Evolutionary conservation across 2,329 filamentous ascomycete species (phyloP).

Genomic region (Phaeoacremonium minimum): DNA sequence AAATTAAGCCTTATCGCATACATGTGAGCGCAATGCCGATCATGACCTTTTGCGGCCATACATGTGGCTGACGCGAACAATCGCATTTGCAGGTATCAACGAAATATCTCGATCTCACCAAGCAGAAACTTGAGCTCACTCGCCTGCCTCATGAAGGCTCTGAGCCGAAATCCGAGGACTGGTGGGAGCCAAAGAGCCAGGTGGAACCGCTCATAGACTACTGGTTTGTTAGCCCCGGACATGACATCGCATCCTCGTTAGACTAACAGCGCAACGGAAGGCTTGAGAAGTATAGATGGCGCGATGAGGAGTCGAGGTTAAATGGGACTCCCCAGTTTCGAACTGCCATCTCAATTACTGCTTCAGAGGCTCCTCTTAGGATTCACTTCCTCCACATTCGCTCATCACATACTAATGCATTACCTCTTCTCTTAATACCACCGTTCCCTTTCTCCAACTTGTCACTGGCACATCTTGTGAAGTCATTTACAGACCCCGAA

Average conservation of each 20-base stretch:
- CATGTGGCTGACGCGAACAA: conserved; percentile 19
- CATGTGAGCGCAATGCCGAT: conserved; percentile 38
- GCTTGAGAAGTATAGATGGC: conserved; percentile 65
- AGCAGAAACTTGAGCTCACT: conserved; percentile 62
- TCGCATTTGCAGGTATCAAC: conserved; percentile 50
- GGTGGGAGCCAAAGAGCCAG: conserved; percentile 56
- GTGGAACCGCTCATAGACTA: conserved; percentile 63
- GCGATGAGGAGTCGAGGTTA: conserved; percentile 50
- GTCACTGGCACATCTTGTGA: conserved; percentile 51
- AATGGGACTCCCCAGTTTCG: conserved; percentile 62
- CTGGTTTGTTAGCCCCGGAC: conserved; percentile 45
- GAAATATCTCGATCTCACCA: conserved; percentile 63
- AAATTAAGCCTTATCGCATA: conserved; percentile 51
- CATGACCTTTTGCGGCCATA: neutral
- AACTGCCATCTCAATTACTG: conserved; percentile 42
- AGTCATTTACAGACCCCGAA: conserved; percentile 48
- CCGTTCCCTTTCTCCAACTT: conserved; percentile 63
- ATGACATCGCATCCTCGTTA: conserved; percentile 2
- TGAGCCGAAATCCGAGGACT: conserved; percentile 40
- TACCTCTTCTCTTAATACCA: conserved; percentile 62
- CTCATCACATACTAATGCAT: conserved; percentile 46
- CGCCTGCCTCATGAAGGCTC: conserved; percentile 57
- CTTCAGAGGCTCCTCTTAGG: conserved; percentile 38
- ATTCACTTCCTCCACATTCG: conserved; percentile 62
- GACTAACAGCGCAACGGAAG: conserved; percentile 27